Evolutionary conservation across 2,329 filamentous ascomycete species (phyloP).

Genomic region (Cercospora janseana): DNA sequence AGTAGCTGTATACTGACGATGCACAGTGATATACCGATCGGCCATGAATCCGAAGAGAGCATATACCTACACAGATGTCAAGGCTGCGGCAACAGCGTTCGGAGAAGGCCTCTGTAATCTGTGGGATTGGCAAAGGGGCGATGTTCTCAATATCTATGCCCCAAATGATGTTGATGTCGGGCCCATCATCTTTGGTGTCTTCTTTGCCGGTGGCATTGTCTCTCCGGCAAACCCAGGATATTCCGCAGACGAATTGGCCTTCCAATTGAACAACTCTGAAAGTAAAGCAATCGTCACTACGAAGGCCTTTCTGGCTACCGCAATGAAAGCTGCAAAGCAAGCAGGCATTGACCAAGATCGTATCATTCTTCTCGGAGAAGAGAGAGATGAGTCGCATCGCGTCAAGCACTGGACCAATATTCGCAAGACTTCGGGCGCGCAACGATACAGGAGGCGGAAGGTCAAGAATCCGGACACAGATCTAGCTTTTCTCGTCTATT

Average conservation of each 20-base stretch:
- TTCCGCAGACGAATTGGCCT: slow-evolving; percentile 77
- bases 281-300: slow-evolving; percentile 77
- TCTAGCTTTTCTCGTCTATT: slow-evolving; percentile 82
- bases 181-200: slow-evolving; percentile 61
- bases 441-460: slow-evolving; percentile 58
- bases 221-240: slow-evolving; percentile 90
- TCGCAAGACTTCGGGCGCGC: slow-evolving; percentile 59
- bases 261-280: slow-evolving; percentile 75
- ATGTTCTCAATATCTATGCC: slow-evolving; percentile 78
- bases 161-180: slow-evolving; percentile 80
- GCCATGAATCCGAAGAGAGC: slow-evolving; percentile 61
- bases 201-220: slow-evolving; percentile 78
- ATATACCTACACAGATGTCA: slow-evolving; percentile 71
- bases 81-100: slow-evolving; percentile 67
- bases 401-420: slow-evolving; percentile 72
- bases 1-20: not conserved
- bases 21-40: slow-evolving; percentile 70
- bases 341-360: slow-evolving; percentile 67
- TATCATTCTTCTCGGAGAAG: slow-evolving; percentile 73
- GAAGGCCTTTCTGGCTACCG: slow-evolving; percentile 61
- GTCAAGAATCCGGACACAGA: slow-evolving; percentile 64
- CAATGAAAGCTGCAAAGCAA: slow-evolving; percentile 64
- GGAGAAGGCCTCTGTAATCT: slow-evolving; percentile 72
- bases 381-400: slow-evolving; percentile 55
- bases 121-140: slow-evolving; percentile 78